Base-by-base conservation (phyloP, 768 basidiomycete species). In the Galerina sulciceps region DNA sequence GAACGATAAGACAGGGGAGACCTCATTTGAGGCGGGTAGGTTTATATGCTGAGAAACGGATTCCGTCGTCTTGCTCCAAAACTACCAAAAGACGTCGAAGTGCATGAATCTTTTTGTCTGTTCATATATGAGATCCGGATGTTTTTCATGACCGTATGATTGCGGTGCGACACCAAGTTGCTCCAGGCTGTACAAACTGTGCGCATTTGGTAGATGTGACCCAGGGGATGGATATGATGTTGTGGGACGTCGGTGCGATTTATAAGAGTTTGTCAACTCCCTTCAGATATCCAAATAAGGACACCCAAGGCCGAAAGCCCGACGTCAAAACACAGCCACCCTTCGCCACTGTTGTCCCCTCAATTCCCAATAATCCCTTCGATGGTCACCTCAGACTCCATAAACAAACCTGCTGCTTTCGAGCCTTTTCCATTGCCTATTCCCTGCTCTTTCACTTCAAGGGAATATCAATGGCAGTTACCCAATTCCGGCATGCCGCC, bases 91-190 rank as follows among this genome's bases (percentile, higher is more conserved):
- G 65, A 54, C 53, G 63, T 50, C 47, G 59, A 59, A 58, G 59
- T 57, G 60, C 52, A 67, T 56, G 67, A 65, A 46, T 45, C 56
- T 67, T 68, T 68, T 68, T 67, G 71, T 69, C 63, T 58, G 67
- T 72, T 75, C 56, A 75, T 52, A 77, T 79, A 77, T 67, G 77
- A 74, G 75, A 72, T 74, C 71, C 80, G 79, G 80, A 70, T 69
- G 76, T 73, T 72, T 73, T 76, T 71, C 71, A 78, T 76, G 72
- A 64, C 79, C 78, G 80, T 76, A 71, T 76, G 73, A 78, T 71
- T 75, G 75, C 75, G 71, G 74, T 78, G 75, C 76, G 71, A 65
- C 62, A 68, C 45, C 52, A 68, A 61, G 58, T 58, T 61, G 69
- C 66, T 63, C 59, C 69, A 71, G 71, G 72, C 73, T 76, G 74